Evolutionary conservation across 1,284 basidiomycete genomes (phyloP).

Genomic region (Puccinia coronata): DNA sequence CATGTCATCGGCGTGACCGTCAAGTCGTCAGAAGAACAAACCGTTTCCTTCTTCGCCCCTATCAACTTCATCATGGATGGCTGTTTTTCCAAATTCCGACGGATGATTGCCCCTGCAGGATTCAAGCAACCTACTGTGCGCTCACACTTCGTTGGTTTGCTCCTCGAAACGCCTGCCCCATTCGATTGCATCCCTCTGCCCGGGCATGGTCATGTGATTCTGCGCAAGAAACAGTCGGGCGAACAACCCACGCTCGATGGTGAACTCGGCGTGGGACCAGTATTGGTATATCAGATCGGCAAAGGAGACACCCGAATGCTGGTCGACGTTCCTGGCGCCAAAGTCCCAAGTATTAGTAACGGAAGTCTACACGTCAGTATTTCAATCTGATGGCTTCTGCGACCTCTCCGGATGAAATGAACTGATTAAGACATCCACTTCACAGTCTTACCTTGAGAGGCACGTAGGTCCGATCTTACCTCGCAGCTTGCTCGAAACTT

Average conservation of each 20-base stretch:
- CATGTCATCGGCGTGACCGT: constrained; percentile 69
- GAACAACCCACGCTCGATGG: constrained; percentile 13
- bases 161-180: constrained; percentile 64
- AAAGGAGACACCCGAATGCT: constrained; percentile 80
- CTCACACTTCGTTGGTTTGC: constrained; percentile 78
- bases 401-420: not conserved
- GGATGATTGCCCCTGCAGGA: constrained; percentile 56
- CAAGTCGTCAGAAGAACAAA: constrained; percentile 59
- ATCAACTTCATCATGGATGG: constrained; percentile 90
- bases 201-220: constrained; percentile 76
- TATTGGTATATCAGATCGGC: constrained; percentile 84
- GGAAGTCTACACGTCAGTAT: constrained; percentile 60
- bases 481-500: constrained; percentile 66
- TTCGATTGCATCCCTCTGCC: constrained; percentile 75
- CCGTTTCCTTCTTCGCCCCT: constrained; percentile 65
- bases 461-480: constrained; percentile 80
- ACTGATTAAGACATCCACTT: not conserved
- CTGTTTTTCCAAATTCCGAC: constrained; percentile 76
- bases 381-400: constrained; percentile 52
- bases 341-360: constrained; percentile 71
- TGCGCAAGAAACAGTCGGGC: not conserved
- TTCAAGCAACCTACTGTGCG: constrained; percentile 64
- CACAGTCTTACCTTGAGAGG: constrained; percentile 69
- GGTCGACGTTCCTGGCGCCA: constrained; percentile 78
- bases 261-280: constrained; percentile 65